phyloP scores from a whole-genome alignment of 1,139 yeast species.

The Hansenula sp. region DNA sequence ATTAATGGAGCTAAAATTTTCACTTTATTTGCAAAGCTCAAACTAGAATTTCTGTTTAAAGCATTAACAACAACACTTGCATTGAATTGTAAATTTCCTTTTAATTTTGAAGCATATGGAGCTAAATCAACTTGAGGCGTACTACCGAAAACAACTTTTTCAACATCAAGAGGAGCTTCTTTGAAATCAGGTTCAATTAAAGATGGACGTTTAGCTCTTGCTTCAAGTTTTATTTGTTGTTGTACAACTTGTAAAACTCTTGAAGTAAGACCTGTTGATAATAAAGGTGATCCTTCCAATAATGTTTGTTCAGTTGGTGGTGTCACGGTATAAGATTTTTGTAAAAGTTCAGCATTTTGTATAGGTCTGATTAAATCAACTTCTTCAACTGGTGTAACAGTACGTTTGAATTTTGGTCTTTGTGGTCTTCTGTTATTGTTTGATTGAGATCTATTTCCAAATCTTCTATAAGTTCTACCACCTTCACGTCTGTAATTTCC shows the following conservation, averaged over 20 bases:
- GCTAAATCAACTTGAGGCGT: slow-evolving; percentile 1
- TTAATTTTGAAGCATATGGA: slow-evolving; percentile 7
- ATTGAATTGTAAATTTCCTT: slow-evolving; percentile 15
- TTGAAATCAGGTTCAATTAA: background rate
- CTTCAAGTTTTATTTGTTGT: background rate
- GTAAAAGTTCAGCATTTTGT: background rate
- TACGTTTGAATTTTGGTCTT: too few relatives aligned
- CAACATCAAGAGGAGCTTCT: slow-evolving; percentile 14
- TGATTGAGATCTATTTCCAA: too few relatives aligned
- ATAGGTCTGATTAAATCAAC: too few relatives aligned
- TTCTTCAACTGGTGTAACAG: too few relatives aligned
- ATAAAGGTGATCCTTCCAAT: background rate
- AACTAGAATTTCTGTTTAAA: slow-evolving; percentile 14
- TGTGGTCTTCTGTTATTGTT: too few relatives aligned
- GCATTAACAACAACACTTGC: slow-evolving; percentile 19
- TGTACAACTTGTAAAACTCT: background rate
- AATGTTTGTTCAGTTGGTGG: background rate
- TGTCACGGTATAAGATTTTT: background rate
- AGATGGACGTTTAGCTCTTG: background rate
- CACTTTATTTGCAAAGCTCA: slow-evolving; percentile 14
- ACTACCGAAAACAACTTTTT: slow-evolving; percentile 16
- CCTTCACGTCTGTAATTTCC: background rate
- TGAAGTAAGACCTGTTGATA: background rate
- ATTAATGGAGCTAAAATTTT: slow-evolving; percentile 19
- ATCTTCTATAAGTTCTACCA: background rate